Evolutionary conservation across 805 yeast species (phyloP), one percentile per base, ranked within the genome.

Genomic region (Nakazawaea ishiwadae): DNA sequence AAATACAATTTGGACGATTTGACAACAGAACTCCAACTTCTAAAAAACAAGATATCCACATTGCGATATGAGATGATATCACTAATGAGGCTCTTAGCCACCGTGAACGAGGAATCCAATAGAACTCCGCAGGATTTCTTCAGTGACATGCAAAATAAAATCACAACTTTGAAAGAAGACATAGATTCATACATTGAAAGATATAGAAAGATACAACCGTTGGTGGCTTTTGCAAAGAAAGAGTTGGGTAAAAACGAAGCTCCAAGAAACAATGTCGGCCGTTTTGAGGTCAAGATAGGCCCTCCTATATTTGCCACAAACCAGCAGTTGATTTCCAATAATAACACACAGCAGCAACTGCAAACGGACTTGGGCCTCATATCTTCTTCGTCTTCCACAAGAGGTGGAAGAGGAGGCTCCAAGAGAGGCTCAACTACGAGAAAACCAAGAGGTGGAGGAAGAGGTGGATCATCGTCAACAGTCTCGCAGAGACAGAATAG

Each of bases 181-280:
- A 69, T 75, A 33, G 63, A 63, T 23, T 65, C 62, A 4, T 75
- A 73, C 44, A 64, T 69, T 46, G 56, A 50, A 5, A 62, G 69
- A 39, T 75, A 73, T 51, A 69, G 65, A 38, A 58, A 68, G 42
- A 55, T 75, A 14, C 54, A 73, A 2, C 80, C 81, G 4, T 63
- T 75, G 31, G 69, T 75, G 32, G 63, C 74, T 47, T 63, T 71
- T 46, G 64, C 79, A 1, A 78, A 74, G 51, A 64, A 70, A 24
- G 71, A 69, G 45, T 56, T 68, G 37, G 79, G 79, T 0, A 65
- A 71, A 43, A 74, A 69, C 31, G 77, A 71, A 3, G 78, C 73
- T 48, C 67, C 62, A 10, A 55, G 60, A n/a, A 61, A 68, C n/a
- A 56, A 52, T 41, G 47, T 60, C 1, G 33, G 26, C 0, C 44